Percentiles rank a stretch among this genome's conserved stretches.
Conservation (phyloP, 805 yeast genomes). For the Barnettozyma botsteinii region DNA sequence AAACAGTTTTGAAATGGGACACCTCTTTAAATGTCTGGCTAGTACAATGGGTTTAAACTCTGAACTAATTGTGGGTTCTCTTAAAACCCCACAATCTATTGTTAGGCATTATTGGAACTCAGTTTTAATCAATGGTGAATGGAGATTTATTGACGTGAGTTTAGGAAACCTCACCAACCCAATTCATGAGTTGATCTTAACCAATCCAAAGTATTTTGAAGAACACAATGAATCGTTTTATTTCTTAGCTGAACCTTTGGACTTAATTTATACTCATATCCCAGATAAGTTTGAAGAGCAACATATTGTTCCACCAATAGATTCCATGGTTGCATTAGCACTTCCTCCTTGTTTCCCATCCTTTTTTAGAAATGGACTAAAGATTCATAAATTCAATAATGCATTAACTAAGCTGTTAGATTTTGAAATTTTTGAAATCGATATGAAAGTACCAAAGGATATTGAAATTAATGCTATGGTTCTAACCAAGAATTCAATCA, state of each 20-base stretch:
- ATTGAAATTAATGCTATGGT: slow-evolving; percentile 63
- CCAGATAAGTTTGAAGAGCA: slow-evolving; percentile 78
- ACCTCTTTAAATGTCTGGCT: slow-evolving; percentile 69
- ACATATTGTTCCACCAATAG: slow-evolving; percentile 80
- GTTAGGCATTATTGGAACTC: slow-evolving; percentile 89
- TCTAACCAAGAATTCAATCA: slow-evolving; percentile 36
- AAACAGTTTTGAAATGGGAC: slow-evolving; percentile 66
- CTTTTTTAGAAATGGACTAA: slow-evolving; percentile 54
- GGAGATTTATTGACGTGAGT: slow-evolving; percentile 72
- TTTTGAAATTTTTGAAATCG: slow-evolving; percentile 74
- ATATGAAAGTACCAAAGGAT: slow-evolving; percentile 61
- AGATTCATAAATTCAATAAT: slow-evolving; percentile 65
- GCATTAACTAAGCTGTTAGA: slow-evolving; percentile 70
- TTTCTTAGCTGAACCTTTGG: slow-evolving; percentile 72
- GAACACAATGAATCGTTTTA: slow-evolving; percentile 45
- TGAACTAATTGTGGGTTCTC: slow-evolving; percentile 75
- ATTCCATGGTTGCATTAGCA: slow-evolving; percentile 68
- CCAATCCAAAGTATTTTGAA: slow-evolving; percentile 19
- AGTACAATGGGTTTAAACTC: slow-evolving; percentile 64
- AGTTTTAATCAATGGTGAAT: slow-evolving; percentile 65
- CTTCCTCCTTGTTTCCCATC: slow-evolving; percentile 87
- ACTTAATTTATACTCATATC: slow-evolving; percentile 76
- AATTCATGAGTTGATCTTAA: slow-evolving; percentile 35
- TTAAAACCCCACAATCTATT: slow-evolving; percentile 70
- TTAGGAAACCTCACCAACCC: slow-evolving; percentile 57